Evolutionary conservation across 208 protist species (phyloP).

Genomic region (Zelonia costaricensis): DNA sequence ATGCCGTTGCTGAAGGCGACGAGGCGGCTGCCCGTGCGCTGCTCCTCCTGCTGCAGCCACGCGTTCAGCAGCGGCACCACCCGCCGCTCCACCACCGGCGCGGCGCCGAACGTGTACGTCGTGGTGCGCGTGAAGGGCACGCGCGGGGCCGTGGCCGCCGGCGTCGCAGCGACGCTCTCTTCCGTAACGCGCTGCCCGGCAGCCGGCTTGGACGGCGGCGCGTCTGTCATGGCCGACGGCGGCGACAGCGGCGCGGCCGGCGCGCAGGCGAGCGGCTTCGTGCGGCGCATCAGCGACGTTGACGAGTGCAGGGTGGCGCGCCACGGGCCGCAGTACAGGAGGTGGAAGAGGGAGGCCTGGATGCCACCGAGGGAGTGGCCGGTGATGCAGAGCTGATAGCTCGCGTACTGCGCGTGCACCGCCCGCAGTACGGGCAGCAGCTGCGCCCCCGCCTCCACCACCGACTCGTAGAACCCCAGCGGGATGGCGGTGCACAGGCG

Average conservation of each 20-base stretch:
- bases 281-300: conserved; percentile 15
- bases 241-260: conserved; percentile 3
- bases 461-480: conserved; percentile 60
- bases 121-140: conserved; percentile 33
- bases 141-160: not conserved
- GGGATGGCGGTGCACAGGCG: conserved; percentile 63
- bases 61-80: conserved; percentile 27
- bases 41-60: conserved; percentile 27
- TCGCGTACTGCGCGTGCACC: conserved; percentile 46
- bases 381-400: conserved; percentile 71
- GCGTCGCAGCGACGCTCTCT: not conserved
- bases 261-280: conserved; percentile 3
- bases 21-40: conserved; percentile 40
- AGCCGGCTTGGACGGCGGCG: not conserved
- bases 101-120: conserved; percentile 58
- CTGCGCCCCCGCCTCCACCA: conserved; percentile 34
- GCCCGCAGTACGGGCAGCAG: conserved; percentile 41
- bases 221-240: not conserved
- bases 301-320: conserved; percentile 8
- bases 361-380: conserved; percentile 85
- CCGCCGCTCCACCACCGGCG: conserved; percentile 56
- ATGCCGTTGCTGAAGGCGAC: conserved; percentile 59
- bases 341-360: conserved; percentile 74
- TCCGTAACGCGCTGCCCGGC: too few relatives aligned
- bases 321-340: conserved; percentile 50